Evolutionary conservation across 1,284 basidiomycete species (phyloP).

Genomic region (Ustilago bromivora): DNA sequence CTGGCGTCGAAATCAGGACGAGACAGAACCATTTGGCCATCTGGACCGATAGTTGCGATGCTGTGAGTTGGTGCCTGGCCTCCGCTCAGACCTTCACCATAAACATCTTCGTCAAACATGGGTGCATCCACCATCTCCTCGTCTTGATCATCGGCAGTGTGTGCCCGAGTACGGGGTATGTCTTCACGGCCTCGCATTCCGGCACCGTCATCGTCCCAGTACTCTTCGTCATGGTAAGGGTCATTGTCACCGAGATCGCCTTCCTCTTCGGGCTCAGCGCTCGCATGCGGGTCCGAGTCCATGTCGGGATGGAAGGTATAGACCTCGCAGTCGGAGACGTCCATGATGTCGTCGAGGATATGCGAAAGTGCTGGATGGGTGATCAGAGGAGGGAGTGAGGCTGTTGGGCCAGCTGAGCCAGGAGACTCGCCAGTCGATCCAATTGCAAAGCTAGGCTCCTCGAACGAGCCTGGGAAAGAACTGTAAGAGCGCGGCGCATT

Average conservation of each 20-base stretch:
- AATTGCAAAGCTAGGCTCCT: constrained; percentile 53
- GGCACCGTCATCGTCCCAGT: constrained; percentile 49
- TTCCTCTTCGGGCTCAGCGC: constrained; percentile 73
- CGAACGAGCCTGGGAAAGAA: constrained; percentile 58
- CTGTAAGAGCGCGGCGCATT: constrained; percentile 61
- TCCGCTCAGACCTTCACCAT: constrained; percentile 51
- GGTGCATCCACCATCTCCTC: constrained; percentile 61
- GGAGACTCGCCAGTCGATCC: constrained; percentile 29
- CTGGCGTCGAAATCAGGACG: constrained; percentile 21
- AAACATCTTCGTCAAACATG: constrained; percentile 68
- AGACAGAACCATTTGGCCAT: constrained; percentile 45
- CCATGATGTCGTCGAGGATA: constrained; percentile 89
- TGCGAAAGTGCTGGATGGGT: constrained; percentile 84
- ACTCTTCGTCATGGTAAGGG: constrained; percentile 72
- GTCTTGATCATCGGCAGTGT: constrained; percentile 30
- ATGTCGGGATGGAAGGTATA: constrained; percentile 94
- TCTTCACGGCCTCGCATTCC: constrained; percentile 49
- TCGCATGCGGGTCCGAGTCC: constrained; percentile 91
- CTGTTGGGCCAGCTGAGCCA: constrained; percentile 22
- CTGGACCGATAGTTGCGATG: constrained; percentile 40
- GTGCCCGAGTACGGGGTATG: constrained; percentile 38
- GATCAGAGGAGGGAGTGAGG: constrained; percentile 44
- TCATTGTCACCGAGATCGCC: constrained; percentile 69
- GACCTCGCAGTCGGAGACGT: constrained; percentile 91
- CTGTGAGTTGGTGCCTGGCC: constrained; percentile 27